Evolutionary conservation across 176 grass and related monocot genomes (phyloP), one percentile per base, ranked within the genome.

Genomic region (Melocanna baccifera): DNA sequence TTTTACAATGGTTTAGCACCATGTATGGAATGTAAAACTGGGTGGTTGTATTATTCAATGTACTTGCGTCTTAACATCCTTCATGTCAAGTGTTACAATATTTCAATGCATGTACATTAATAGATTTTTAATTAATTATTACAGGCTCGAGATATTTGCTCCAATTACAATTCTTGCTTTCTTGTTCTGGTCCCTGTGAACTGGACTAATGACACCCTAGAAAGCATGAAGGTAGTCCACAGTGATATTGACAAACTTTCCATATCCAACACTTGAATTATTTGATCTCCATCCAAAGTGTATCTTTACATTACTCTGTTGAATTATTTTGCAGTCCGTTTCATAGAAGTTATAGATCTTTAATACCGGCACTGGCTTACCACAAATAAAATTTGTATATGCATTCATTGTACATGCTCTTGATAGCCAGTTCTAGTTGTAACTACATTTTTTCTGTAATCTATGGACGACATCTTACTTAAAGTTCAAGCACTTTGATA

Each of bases 91-190:
- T 69, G 6, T 32, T 79, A 52, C 18, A 76, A 51, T 73, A 28
- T 74, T 84, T n/a, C 14, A 2, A 55, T 65, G 78, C 29, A 0
- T 86, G 56, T 61, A 32, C n/a, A 84, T 15, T 89, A n/a, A 88
- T 76, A 22, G 43, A 45, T 1, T 67, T 67, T 23, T 69, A 58
- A 61, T 51, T 53, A 23, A 43, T 78, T 47, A 2, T 78, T 80
- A 23, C 87, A 99, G 96, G 86, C 81, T 99, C 75, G 96, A 99
- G 83, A 99, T 99, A 86, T 99, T 99, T 85, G 81, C 94, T 65
- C 96, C 96, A 26, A 96, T 96, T 45, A 88, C 96, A 18, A 68
- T 94, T 86, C 74, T 99, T 69, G 89, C 93, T 79, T 96, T 63
- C 26, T 63, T 81, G 70, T 99, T 62, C 85, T 99, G 76, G 88